These are phyloP conservation scores for Combretum micranthum DNA, from an alignment of 345 rosid genomes.

Conservation along the genomic window DNA sequence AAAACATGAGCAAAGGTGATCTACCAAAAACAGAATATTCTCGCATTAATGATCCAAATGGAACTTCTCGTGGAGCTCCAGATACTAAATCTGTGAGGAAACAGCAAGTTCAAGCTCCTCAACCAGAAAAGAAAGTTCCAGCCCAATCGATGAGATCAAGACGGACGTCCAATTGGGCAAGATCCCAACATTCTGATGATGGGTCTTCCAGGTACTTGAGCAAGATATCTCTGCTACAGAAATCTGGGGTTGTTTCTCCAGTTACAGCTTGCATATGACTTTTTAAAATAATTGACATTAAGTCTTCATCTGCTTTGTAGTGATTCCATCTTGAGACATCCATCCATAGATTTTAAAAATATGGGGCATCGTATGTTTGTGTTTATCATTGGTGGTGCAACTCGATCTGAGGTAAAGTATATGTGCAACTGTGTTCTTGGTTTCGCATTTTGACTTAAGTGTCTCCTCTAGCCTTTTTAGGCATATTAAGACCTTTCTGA, in stretches of 20 bases:
- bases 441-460: conserved; percentile 2
- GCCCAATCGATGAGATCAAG: conserved; percentile 87
- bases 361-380: conserved; percentile 86
- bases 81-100: conserved; percentile 31
- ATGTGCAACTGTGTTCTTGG: not conserved
- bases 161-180: conserved; percentile 81
- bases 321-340: conserved; percentile 58
- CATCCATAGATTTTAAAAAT: conserved; percentile 48
- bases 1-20: conserved; percentile 59
- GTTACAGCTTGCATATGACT: not conserved
- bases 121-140: conserved; percentile 54
- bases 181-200: conserved; percentile 62
- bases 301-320: conserved; percentile 16
- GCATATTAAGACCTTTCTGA: no score
- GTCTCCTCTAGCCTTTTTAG: not conserved
- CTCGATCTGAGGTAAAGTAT: conserved; percentile 77
- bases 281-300: not conserved
- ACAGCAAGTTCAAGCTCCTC: conserved; percentile 27
- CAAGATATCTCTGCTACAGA: not conserved
- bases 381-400: conserved; percentile 89
- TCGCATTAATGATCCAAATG: conserved; percentile 39
- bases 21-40: conserved; percentile 61
- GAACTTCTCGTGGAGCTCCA: conserved; percentile 12
- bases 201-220: conserved; percentile 60
- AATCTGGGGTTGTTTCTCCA: not conserved